Evolutionary conservation across 345 rosid species (phyloP), one percentile per base, ranked within the genome.

Genomic region (Eucalyptus brandiana): DNA sequence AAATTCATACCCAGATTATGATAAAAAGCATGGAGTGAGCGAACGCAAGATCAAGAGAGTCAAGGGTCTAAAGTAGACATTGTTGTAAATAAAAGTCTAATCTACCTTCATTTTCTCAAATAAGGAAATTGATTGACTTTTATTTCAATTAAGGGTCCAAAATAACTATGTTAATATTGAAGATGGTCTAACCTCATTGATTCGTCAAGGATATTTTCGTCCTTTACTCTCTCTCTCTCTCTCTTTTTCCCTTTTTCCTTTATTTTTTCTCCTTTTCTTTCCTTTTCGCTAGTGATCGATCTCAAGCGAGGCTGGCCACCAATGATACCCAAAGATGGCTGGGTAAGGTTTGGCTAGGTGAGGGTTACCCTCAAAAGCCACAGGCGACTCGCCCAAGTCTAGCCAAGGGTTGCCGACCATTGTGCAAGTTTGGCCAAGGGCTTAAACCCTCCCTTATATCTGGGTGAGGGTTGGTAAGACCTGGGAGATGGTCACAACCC

Each of bases 81-180:
- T 24, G 3, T 56, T 56, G 5, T 24, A 24, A 24, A 56, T 56
- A 23, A 56, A 5, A 9, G 12, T 5, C 3, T 56, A 23, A 56
- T 2, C 0, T 56, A 0, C 6, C 5, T 2, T 56, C 3, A 56
- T 23, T 56, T 56, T 56, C 30, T 56, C 28, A 23, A 56, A 56
- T 23, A 56, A 56, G 28, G 0, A 53, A 19, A 53, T 19, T 1
- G 10, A 19, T 4, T 3, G 0, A 8, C 19, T 1, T 2, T 7
- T 53, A 3, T 56, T 21, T 56, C 28, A 24, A 56, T 0, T 56
- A 56, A 56, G 6, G 13, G 0, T 2, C 0, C 4, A 0, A 18
- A 53, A 53, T 53, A 2, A 0, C 2, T 19, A 53, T 19, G 11
- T 53, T 19, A 53, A 7, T 8, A 53, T 19, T 53, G 24, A 53